Evolutionary conservation across 352 stramenopile species (phyloP).

Genomic region (Globisporangium cederbergense): DNA sequence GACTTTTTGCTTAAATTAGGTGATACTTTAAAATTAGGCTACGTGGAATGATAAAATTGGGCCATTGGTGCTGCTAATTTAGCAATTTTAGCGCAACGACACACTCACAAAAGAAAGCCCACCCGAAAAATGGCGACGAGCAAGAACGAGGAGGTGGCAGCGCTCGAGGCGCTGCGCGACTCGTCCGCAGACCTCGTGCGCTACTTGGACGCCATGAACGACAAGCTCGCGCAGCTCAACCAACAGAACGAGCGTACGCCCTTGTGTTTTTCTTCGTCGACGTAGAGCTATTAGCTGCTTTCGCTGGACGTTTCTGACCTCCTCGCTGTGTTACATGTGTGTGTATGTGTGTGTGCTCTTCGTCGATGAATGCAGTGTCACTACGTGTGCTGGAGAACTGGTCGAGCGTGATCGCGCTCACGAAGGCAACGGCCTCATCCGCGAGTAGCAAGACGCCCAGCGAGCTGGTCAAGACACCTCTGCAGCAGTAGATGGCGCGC

Average conservation of each 20-base stretch:
- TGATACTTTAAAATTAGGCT: background rate
- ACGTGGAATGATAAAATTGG: background rate
- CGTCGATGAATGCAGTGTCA: constrained; percentile 35
- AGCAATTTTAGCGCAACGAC: background rate
- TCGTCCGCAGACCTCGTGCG: constrained; percentile 72
- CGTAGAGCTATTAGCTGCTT: background rate
- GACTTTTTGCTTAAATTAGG: background rate
- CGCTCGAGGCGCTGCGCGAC: constrained; percentile 74
- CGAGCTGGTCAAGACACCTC: constrained; percentile 59
- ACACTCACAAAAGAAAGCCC: background rate
- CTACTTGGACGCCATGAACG: constrained; percentile 72
- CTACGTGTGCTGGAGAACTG: constrained; percentile 80
- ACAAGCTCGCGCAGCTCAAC: constrained; percentile 73
- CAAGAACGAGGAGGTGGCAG: constrained; percentile 79
- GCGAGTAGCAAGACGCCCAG: constrained; percentile 34
- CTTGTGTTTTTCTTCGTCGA: background rate
- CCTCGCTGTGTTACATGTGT: background rate
- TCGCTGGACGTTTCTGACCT: constrained; percentile 3
- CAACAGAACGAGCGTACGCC: constrained; percentile 76
- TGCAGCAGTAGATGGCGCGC: constrained; percentile 15
- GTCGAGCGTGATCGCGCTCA: constrained; percentile 74
- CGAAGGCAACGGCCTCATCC: constrained; percentile 39
- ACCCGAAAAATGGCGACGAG: constrained; percentile 29
- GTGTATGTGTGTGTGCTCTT: background rate
- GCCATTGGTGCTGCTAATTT: background rate